Evolutionary conservation across 1,139 yeast genomes (phyloP).

Genomic region (Candida sanyaensis): DNA sequence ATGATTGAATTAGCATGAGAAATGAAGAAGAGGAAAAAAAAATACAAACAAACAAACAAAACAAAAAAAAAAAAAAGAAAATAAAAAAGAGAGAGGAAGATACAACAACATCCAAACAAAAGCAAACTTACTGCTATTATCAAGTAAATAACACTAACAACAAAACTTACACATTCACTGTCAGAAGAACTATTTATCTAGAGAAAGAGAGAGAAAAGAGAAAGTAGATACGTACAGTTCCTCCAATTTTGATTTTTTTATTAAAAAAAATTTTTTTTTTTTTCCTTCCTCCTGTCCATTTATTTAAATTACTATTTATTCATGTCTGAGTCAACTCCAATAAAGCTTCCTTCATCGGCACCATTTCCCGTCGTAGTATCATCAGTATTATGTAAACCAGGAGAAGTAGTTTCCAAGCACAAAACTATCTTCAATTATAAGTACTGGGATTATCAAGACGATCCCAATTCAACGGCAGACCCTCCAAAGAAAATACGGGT

Average conservation of each 20-base stretch:
- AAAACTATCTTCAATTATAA: constrained; percentile 60
- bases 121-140: neutral
- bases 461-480: constrained; percentile 50
- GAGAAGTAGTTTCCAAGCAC: constrained; percentile 52
- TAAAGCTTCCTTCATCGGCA: constrained; percentile 54
- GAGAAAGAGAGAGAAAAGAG: neutral
- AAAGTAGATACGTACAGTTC: neutral
- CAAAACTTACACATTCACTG: neutral
- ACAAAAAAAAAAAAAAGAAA: no score
- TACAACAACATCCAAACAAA: neutral
- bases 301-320: neutral
- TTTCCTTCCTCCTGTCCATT: neutral
- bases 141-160: neutral
- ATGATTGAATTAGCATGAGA: neutral
- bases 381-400: constrained; percentile 46
- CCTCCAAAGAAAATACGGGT: constrained; percentile 50
- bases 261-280: neutral
- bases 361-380: constrained; percentile 72
- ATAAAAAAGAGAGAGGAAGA: neutral
- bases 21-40: neutral
- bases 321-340: constrained; percentile 37
- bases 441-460: constrained; percentile 68
- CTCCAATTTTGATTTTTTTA: neutral
- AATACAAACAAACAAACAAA: neutral
- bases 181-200: no score